These are phyloP conservation scores for Saccharomyces paradoxus DNA, from an alignment of 805 yeast genomes.

Conservation along the genomic window DNA sequence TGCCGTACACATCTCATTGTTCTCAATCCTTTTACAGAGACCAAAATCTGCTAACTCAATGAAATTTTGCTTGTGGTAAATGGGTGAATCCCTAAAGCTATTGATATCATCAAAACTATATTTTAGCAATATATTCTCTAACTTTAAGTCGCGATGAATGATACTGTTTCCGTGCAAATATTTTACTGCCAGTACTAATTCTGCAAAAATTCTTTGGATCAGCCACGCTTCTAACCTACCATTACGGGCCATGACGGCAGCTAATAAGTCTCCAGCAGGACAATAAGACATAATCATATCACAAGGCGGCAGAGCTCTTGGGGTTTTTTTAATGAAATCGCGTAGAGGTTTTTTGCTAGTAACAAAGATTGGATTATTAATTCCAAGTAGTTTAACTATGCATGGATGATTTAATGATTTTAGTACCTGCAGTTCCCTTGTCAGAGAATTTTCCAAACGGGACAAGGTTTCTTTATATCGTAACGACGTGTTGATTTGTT, in stretches of 20 bases:
- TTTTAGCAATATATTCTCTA: constrained; percentile 69
- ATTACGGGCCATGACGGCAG: constrained; percentile 41
- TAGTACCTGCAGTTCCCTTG: constrained; percentile 69
- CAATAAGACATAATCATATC: constrained; percentile 66
- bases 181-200: constrained; percentile 57
- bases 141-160: constrained; percentile 86
- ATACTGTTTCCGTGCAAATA: constrained; percentile 62
- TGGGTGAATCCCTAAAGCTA: constrained; percentile 13
- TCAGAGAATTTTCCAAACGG: constrained; percentile 51
- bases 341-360: constrained; percentile 23
- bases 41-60: constrained; percentile 84
- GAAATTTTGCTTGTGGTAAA: constrained; percentile 21
- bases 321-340: constrained; percentile 26
- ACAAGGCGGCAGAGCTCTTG: constrained; percentile 25
- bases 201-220: constrained; percentile 58
- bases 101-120: constrained; percentile 30
- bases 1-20: constrained; percentile 60
- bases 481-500: constrained; percentile 25
- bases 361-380: constrained; percentile 24
- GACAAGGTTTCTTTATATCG: constrained; percentile 35
- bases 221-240: constrained; percentile 39
- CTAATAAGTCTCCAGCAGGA: constrained; percentile 78
- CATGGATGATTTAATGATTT: constrained; percentile 56
- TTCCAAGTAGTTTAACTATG: constrained; percentile 52
- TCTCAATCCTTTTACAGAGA: constrained; percentile 60